Evolutionary conservation across 1,284 basidiomycete genomes (phyloP), one percentile per base, ranked within the genome.

Genomic region (Fistulina hepatica): DNA sequence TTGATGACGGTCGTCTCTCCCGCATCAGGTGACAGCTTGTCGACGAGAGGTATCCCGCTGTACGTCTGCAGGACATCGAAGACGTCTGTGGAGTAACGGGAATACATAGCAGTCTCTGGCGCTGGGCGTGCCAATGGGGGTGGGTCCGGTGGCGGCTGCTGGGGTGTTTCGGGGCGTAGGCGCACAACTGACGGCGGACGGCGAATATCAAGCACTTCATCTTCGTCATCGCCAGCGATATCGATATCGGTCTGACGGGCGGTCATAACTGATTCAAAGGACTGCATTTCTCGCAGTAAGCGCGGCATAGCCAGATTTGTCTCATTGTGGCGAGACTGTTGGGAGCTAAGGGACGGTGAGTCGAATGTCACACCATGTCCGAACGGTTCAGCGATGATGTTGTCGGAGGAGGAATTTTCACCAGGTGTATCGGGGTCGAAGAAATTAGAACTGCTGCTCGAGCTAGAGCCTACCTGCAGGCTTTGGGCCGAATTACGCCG

Each of bases 1-100:
- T 70, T 76, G 54, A 83, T 77, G 17, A 16, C 17, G 15, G 72
- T 70, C 1, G 73, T 76, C 21, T 47, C 58, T 38, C 58, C 58
- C 21, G 48, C 48, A 30, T 66, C 63, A 0, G 64, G 58, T n/a
- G 67, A 63, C 19, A 76, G 58, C 45, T 67, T 71, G 48, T 82
- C 78, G 22, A 81, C 63, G 8, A 74, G 61, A 6, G 82, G 82
- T 26, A 85, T 59, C 5, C 83, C 84, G 8, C 76, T 69, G 46
- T 79, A 86, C 4, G 73, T 82, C 53, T 88, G 84, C n/a, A 89
- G 56, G 4, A 86, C 76, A 41, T 88, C 81, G 50, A 86, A 88
- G 1, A 86, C 72, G 36, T 78, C 73, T 2, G 75, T 73, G 2
- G 79, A 71, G 49, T 81, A 82, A 10, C 70, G 69, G 9, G 81